Evolutionary conservation across 2,329 filamentous ascomycete species (phyloP).

Genomic region (Fusarium sp.): DNA sequence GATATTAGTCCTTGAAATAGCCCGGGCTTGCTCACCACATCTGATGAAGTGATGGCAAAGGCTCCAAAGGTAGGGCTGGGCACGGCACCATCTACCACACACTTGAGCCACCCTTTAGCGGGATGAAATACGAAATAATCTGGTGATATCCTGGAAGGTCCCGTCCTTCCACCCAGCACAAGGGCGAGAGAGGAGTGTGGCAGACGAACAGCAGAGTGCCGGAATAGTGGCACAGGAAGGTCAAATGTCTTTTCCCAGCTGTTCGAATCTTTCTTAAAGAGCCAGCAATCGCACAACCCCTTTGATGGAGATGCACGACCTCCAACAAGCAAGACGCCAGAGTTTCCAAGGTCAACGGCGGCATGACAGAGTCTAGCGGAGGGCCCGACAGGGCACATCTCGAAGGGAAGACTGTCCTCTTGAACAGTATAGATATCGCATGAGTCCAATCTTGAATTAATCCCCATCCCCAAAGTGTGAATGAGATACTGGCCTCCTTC

Average conservation of each 20-base stretch:
- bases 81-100: slow-evolving; percentile 47
- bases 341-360: slow-evolving; percentile 69
- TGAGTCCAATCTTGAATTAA: slow-evolving; percentile 57
- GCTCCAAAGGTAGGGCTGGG: slow-evolving; percentile 57
- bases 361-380: slow-evolving; percentile 75
- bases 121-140: slow-evolving; percentile 64
- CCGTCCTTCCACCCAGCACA: slow-evolving; percentile 69
- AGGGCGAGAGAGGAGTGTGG: slow-evolving; percentile 61
- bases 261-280: slow-evolving; percentile 63
- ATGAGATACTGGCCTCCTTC: slow-evolving; percentile 56
- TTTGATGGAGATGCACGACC: slow-evolving; percentile 80
- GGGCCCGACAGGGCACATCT: slow-evolving; percentile 46
- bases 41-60: slow-evolving; percentile 47
- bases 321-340: slow-evolving; percentile 73
- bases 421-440: slow-evolving; percentile 59
- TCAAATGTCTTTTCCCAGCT: slow-evolving; percentile 71
- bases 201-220: slow-evolving; percentile 72
- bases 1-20: slow-evolving; percentile 68
- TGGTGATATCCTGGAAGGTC: slow-evolving; percentile 57
- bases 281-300: slow-evolving; percentile 78
- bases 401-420: slow-evolving; percentile 29
- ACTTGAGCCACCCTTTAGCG: slow-evolving; percentile 57
- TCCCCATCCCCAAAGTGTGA: slow-evolving; percentile 56
- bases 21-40: slow-evolving; percentile 36
- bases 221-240: slow-evolving; percentile 76